These are phyloP conservation scores for Barnettozyma vustinii DNA, from an alignment of 805 yeast genomes.

Conservation along the genomic window DNA sequence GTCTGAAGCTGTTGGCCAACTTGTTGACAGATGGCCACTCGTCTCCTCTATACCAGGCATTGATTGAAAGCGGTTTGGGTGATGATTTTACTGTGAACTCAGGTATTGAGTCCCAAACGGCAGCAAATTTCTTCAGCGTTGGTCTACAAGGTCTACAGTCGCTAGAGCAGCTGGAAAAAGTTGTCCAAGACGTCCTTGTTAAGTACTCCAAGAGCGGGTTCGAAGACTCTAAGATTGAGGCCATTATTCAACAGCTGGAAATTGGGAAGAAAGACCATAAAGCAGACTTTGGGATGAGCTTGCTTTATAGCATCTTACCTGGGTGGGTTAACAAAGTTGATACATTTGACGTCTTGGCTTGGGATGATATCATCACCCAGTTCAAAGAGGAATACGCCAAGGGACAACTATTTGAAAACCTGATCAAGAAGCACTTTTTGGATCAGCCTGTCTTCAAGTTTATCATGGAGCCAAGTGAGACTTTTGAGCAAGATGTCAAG, in stretches of 20 bases:
- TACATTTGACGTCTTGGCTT: slow-evolving; percentile 63
- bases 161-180: slow-evolving; percentile 39
- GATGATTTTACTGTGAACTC: slow-evolving; percentile 83
- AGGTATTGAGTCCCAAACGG: slow-evolving; percentile 80
- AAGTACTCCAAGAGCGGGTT: slow-evolving; percentile 41
- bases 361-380: slow-evolving; percentile 50
- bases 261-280: slow-evolving; percentile 78
- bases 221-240: slow-evolving; percentile 62
- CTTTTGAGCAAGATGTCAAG: slow-evolving; percentile 45
- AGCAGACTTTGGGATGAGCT: slow-evolving; percentile 81
- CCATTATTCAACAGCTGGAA: slow-evolving; percentile 84
- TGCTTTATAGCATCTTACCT: slow-evolving; percentile 70
- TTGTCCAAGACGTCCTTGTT: slow-evolving; percentile 42
- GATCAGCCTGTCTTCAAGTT: slow-evolving; percentile 59
- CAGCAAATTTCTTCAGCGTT: slow-evolving; percentile 69
- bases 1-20: slow-evolving; percentile 63
- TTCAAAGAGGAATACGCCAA: slow-evolving; percentile 57
- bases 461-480: slow-evolving; percentile 65
- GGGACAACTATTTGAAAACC: slow-evolving; percentile 53
- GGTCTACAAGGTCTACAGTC: slow-evolving; percentile 77
- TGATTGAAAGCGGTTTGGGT: slow-evolving; percentile 81
- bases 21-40: slow-evolving; percentile 87
- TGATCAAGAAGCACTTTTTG: slow-evolving; percentile 50
- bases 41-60: slow-evolving; percentile 79
- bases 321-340: slow-evolving; percentile 82